Base-by-base conservation (phyloP, 1,284 basidiomycete genomes). In the Cystobasidiaceae sp. region DNA sequence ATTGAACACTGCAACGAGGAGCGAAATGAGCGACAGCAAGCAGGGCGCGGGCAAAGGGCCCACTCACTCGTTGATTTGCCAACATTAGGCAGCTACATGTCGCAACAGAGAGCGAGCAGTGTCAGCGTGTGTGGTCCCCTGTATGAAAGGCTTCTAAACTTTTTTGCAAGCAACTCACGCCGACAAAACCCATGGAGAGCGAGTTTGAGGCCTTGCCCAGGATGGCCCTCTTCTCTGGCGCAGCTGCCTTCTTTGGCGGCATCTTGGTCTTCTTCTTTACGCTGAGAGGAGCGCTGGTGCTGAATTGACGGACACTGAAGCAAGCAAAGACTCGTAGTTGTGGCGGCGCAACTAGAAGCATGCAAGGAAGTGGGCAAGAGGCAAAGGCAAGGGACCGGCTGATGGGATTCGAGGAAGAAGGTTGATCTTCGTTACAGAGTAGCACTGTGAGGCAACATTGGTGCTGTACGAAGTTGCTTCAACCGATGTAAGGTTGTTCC, bases 191-290 rank as follows among this genome's bases (percentile, higher is more conserved):
- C 44, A 57, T 57, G 9, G 43, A 39, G 37, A 75, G 81, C 81
- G 96, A 96, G 81, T 97, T 97, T 69, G 88, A 83, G 41, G 93
- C 93, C 69, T 92, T 81, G 50, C 93, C 93, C 50, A 97, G 85
- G 27, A 93, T 79, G 43, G 81, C 79, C 79, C 90, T 93, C 81
- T 93, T 93, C 80, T 91, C 89, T 34, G 81, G 80, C 30, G 75
- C 81, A 63, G 81, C 80, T 62, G 84, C 83, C 78, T 81, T 81
- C 80, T 90, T 91, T 8, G 91, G 91, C 13, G 90, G 86, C 88
- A 92, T 93, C 76, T 79, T 89, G 46, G 70, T 72, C 67, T 75
- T 72, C 33, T 71, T 71, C 39, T 39, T 39, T 39, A 32, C 43
- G 48, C 28, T 50, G 48, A 33, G 23, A 21, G 30, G n/a, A 19